phyloP scores from a whole-genome alignment of 495 filamentous ascomycete genomes.

The Neurospora tetrasperma region DNA sequence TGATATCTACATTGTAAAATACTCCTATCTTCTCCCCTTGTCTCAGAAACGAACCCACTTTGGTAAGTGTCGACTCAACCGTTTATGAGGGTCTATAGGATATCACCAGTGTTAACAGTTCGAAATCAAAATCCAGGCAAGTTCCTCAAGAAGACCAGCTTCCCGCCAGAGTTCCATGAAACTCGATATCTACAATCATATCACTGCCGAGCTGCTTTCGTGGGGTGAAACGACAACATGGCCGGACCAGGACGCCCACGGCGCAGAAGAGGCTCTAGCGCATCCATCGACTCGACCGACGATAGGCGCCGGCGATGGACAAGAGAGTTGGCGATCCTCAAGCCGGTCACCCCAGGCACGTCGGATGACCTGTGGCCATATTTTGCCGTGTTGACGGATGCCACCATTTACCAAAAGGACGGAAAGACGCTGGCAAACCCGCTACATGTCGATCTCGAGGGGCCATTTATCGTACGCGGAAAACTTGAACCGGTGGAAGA shows the following conservation, averaged over 20 bases:
- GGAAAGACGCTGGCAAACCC: slow-evolving; percentile 32
- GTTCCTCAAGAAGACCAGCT: neutral
- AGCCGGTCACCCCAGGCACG: slow-evolving; percentile 10
- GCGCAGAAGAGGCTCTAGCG: slow-evolving; percentile 20
- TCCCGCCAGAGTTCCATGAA: neutral
- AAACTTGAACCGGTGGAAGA: slow-evolving; percentile 27
- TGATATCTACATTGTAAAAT: neutral
- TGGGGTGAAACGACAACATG: slow-evolving; percentile 14
- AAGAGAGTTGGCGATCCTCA: slow-evolving; percentile 27
- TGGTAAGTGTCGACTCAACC: neutral
- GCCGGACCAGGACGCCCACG: slow-evolving; percentile 20
- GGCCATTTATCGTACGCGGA: slow-evolving; percentile 35
- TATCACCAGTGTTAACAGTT: neutral
- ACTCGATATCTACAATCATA: neutral
- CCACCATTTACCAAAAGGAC: slow-evolving; percentile 33
- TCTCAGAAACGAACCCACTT: neutral
- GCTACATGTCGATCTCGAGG: slow-evolving; percentile 29
- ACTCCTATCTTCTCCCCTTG: neutral
- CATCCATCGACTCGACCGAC: slow-evolving; percentile 22
- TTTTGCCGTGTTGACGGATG: slow-evolving; percentile 32
- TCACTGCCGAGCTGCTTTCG: neutral
- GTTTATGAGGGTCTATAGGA: neutral
- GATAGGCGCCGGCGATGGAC: slow-evolving; percentile 17
- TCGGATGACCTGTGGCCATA: slow-evolving; percentile 28
- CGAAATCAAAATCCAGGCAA: neutral